These are phyloP conservation scores for Colletotrichum echinochloae DNA, from an alignment of 2,329 filamentous ascomycete species.

Conservation along the genomic window DNA sequence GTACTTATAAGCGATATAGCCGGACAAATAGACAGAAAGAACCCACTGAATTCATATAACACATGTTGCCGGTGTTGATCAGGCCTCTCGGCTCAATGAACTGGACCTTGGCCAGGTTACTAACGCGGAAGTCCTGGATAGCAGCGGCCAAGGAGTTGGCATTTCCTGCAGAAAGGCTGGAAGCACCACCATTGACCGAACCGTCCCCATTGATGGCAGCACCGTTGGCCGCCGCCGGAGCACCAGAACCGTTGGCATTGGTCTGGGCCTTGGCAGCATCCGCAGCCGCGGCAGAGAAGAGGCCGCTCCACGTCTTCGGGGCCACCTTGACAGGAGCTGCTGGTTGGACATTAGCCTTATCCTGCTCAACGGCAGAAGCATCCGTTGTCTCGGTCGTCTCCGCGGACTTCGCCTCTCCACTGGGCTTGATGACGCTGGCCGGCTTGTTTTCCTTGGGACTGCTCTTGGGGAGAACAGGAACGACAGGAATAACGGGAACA, in stretches of 20 bases:
- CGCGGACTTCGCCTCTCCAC: conserved; percentile 45
- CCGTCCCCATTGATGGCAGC: conserved; percentile 13
- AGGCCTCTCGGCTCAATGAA: conserved; percentile 94
- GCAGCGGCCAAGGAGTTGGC: conserved; percentile 78
- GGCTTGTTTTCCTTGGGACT: conserved; percentile 46
- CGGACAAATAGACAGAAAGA: not conserved
- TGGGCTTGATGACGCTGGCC: conserved; percentile 9
- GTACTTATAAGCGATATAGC: not conserved
- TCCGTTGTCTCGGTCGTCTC: conserved; percentile 36
- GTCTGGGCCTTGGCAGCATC: conserved; percentile 39
- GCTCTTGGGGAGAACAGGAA: conserved; percentile 60
- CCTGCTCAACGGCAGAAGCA: conserved; percentile 32
- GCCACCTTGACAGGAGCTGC: conserved; percentile 45
- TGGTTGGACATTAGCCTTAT: conserved; percentile 38
- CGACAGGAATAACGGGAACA: conserved; percentile 57
- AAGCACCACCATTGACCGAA: conserved; percentile 35
- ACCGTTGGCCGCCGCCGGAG: conserved; percentile 39
- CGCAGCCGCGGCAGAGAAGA: conserved; percentile 49
- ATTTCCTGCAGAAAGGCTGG: conserved; percentile 27
- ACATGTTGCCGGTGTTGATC: conserved; percentile 98
- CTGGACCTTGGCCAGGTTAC: conserved; percentile 73
- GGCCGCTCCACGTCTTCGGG: conserved; percentile 56
- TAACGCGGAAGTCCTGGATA: conserved; percentile 78
- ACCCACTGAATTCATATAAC: conserved; percentile 99
- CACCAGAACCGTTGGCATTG: conserved; percentile 42